Evolutionary conservation across 441 rosid genomes (phyloP).

Genomic region (Aleurites moluccanus): DNA sequence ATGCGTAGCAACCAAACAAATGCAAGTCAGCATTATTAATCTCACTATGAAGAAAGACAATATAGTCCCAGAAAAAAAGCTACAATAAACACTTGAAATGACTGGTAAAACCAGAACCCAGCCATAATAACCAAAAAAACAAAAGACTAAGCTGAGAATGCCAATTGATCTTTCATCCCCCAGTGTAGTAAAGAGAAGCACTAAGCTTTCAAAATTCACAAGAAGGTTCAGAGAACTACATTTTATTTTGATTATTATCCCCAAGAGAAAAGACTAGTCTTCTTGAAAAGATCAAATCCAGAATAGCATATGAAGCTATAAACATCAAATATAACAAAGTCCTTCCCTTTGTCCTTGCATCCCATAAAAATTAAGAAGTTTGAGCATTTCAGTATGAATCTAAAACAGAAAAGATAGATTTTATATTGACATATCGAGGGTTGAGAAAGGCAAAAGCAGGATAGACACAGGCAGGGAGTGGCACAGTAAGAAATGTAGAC

Average conservation of each 20-base stretch:
- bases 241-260: background rate
- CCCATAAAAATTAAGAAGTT: background rate
- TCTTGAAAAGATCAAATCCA: background rate
- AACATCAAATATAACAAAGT: background rate
- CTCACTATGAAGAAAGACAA: conserved; percentile 15
- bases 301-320: background rate
- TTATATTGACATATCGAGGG: background rate
- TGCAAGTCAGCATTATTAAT: conserved; percentile 1
- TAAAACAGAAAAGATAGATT: conserved; percentile 4
- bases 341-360: background rate
- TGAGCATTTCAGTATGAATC: background rate
- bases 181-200: background rate
- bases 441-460: background rate
- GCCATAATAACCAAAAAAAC: conserved; percentile 4
- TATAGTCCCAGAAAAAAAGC: conserved; percentile 15
- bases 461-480: background rate
- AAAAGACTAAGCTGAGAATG: background rate
- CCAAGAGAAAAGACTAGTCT: background rate
- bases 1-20: conserved; percentile 10
- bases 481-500: background rate
- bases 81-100: conserved; percentile 23
- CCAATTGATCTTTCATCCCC: background rate
- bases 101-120: conserved; percentile 12
- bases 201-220: background rate
- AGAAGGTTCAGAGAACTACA: background rate